Conservation (phyloP, 805 yeast species). For the Candida dendrica region DNA sequence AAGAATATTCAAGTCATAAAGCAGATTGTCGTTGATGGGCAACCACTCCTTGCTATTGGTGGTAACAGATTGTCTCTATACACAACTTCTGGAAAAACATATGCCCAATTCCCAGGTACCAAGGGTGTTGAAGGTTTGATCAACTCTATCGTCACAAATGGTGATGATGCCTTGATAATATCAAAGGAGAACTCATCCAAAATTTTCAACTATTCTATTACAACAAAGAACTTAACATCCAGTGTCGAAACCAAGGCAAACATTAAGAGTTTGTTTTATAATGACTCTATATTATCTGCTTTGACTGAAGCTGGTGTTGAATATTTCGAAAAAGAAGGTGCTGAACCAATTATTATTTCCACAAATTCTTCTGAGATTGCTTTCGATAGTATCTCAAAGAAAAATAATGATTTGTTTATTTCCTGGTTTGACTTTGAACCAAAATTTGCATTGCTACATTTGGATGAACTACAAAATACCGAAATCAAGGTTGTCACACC, state of each 20-base stretch:
- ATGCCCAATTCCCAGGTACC: background rate
- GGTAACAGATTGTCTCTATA: background rate
- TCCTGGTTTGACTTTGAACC: constrained; percentile 35
- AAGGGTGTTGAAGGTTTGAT: background rate
- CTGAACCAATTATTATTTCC: background rate
- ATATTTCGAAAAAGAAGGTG: constrained; percentile 18
- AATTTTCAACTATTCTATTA: background rate
- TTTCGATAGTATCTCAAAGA: constrained; percentile 18
- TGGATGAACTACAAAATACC: constrained; percentile 11
- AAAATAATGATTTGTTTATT: constrained; percentile 16
- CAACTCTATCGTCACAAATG: background rate
- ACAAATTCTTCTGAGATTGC: constrained; percentile 20
- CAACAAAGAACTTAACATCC: background rate
- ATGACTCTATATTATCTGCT: constrained; percentile 11
- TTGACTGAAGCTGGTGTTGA: constrained; percentile 26
- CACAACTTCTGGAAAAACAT: background rate
- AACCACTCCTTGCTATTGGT: background rate
- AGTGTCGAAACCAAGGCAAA: background rate
- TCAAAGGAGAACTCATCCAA: background rate
- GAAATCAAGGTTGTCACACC: constrained; percentile 16
- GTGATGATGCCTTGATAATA: background rate
- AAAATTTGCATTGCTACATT: constrained; percentile 22
- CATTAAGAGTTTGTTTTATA: background rate
- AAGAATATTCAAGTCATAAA: background rate
- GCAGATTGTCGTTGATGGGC: background rate